phyloP scores from a whole-genome alignment of 106 monocot species.

The Platanthera guangdongensis region DNA sequence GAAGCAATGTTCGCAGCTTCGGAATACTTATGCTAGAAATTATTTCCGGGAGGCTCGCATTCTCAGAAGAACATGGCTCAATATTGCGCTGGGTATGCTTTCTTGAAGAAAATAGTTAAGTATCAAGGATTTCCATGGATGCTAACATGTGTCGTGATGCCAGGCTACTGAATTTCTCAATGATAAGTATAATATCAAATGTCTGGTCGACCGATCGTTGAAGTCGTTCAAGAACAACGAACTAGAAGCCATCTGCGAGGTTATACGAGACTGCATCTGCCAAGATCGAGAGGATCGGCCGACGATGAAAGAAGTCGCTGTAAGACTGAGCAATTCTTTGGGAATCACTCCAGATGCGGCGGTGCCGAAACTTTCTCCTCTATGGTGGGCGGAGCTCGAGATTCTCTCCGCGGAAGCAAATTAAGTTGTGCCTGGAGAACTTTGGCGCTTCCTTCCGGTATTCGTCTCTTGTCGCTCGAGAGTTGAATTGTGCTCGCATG shows the following conservation, averaged over 20 bases:
- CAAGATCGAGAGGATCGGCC: conserved; percentile 37
- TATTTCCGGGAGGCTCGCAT: conserved; percentile 38
- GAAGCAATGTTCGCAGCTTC: conserved; percentile 37
- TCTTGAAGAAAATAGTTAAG: conserved; percentile 21
- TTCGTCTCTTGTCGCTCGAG: too few relatives aligned
- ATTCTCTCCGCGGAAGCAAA: conserved; percentile 69
- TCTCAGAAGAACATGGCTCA: conserved; percentile 39
- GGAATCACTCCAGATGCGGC: conserved; percentile 77
- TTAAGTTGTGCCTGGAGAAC: conserved; percentile 11
- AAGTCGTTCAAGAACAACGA: conserved; percentile 38
- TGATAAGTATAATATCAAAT: conserved; percentile 23
- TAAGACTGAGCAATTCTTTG: conserved; percentile 29
- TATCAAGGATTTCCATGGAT: too few relatives aligned
- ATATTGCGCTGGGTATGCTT: conserved; percentile 22
- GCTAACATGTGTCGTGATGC: neutral
- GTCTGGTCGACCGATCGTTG: conserved; percentile 54
- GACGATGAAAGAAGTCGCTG: conserved; percentile 38
- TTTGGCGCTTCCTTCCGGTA: too few relatives aligned
- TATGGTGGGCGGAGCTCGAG: conserved; percentile 98
- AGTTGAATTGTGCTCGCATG: too few relatives aligned
- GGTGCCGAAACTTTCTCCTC: conserved; percentile 64
- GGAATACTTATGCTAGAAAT: conserved; percentile 46
- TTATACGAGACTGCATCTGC: conserved; percentile 52
- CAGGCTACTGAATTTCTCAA: conserved; percentile 65
- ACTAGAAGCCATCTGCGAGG: conserved; percentile 49